A percentile compares a stretch with the other conserved stretches of the same genome.
Conservation (phyloP, 2,329 filamentous ascomycete species). For the Aspergillus vadensis region DNA sequence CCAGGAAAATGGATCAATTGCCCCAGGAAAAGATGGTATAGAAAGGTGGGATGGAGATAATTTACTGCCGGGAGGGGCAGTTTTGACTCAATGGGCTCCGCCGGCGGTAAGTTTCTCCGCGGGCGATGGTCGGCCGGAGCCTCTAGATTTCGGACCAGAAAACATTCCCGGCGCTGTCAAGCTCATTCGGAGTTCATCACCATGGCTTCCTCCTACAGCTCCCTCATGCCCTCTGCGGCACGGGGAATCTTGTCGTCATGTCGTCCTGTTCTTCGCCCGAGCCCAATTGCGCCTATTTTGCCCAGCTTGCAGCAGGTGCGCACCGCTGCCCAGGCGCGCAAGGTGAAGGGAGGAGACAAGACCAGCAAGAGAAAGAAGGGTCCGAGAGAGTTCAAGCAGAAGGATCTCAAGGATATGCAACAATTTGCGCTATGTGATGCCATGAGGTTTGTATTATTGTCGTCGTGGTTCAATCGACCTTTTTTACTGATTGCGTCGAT, state of each 20-base stretch:
- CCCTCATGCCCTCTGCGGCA: constrained; percentile 38
- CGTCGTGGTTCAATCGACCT: constrained; percentile 14
- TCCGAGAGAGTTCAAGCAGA: constrained; percentile 65
- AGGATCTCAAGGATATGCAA: constrained; percentile 64
- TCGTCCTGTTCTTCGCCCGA: constrained; percentile 31
- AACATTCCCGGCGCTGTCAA: constrained; percentile 2
- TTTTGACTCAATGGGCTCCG: constrained; percentile 21
- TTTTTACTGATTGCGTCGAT: constrained; percentile 17
- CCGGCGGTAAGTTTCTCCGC: constrained; percentile 38
- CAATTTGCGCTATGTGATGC: constrained; percentile 87
- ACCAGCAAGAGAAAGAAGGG: constrained; percentile 67
- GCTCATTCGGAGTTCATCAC: constrained; percentile 7
- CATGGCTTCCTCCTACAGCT: constrained; percentile 42
- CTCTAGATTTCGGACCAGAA: constrained; percentile 26
- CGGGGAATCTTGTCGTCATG: constrained; percentile 38
- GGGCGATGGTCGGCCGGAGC: constrained; percentile 31
- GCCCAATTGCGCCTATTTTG: constrained; percentile 36
- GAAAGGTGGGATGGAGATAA: constrained; percentile 10
- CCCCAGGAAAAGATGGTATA: too few species aligned
- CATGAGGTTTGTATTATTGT: constrained; percentile 63
- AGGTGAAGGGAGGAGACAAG: constrained; percentile 48
- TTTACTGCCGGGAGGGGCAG: constrained; percentile 28
- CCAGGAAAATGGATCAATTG: neutral
- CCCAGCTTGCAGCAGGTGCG: constrained; percentile 39
- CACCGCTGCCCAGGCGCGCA: constrained; percentile 38